Conservation (phyloP, 2,329 filamentous ascomycete species). For the Xylariaceae sp. region DNA sequence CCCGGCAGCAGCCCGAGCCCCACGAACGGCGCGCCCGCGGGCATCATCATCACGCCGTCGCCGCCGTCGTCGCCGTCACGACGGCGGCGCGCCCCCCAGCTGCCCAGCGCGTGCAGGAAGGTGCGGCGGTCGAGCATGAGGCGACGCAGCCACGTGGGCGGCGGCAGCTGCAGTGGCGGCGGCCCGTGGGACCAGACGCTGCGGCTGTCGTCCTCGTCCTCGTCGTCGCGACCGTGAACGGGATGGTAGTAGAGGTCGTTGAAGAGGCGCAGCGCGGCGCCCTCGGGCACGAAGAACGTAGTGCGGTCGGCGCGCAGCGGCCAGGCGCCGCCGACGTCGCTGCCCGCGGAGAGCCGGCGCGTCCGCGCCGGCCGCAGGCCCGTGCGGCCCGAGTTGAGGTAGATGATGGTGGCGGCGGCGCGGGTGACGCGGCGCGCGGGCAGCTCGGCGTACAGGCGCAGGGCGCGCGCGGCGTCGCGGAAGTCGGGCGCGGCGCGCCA, state of each 20-base stretch:
- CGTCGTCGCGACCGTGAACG: too few species aligned
- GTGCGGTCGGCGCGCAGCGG: background rate
- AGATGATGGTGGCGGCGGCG: background rate
- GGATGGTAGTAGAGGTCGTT: too few species aligned
- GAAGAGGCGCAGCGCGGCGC: background rate
- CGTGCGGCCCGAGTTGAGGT: background rate
- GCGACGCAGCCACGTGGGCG: too few species aligned
- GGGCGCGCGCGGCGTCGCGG: background rate
- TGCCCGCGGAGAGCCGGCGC: background rate
- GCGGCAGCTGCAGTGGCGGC: background rate
- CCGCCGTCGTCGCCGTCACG: background rate
- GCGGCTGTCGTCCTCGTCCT: too few species aligned
- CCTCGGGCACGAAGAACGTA: constrained; percentile 1
- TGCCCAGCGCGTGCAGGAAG: constrained; percentile 1
- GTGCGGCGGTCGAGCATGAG: constrained; percentile 1
- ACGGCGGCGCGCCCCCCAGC: background rate
- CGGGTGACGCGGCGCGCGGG: background rate
- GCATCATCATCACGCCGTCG: too few species aligned
- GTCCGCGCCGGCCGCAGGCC: background rate
- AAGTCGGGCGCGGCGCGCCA: constrained; percentile 1
- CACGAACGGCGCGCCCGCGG: background rate
- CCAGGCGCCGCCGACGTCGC: background rate
- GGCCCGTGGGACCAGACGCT: too few species aligned
- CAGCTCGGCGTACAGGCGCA: background rate
- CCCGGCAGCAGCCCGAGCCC: background rate